These are phyloP conservation scores for Talaromyces marneffei DNA, from an alignment of 2,329 filamentous ascomycete species.

Conservation along the genomic window DNA sequence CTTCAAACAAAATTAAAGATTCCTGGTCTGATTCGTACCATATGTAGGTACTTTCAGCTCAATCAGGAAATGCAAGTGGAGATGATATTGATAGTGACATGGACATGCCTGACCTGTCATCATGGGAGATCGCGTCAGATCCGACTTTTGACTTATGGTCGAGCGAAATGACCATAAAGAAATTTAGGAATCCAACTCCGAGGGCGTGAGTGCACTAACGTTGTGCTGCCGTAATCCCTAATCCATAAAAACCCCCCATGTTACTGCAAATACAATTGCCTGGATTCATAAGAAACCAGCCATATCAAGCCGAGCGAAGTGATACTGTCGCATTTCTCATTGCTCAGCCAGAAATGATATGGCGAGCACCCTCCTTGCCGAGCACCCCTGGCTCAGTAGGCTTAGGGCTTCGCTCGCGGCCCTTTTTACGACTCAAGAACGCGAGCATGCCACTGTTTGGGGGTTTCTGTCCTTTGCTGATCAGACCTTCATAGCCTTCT, in stretches of 20 bases:
- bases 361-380: slow-evolving; percentile 87
- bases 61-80: not conserved
- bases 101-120: not conserved
- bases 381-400: slow-evolving; percentile 88
- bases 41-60: not conserved
- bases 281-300: not conserved
- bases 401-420: slow-evolving; percentile 84
- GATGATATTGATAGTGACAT: not conserved
- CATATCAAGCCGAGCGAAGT: not conserved
- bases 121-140: not conserved
- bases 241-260: not conserved
- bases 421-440: slow-evolving; percentile 84
- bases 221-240: not conserved
- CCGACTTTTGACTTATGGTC: not conserved
- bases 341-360: slow-evolving; percentile 56
- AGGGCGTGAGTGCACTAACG: not conserved
- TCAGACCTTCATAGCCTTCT: slow-evolving; percentile 49
- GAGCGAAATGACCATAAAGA: not conserved
- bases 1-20: not conserved
- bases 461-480: slow-evolving; percentile 41
- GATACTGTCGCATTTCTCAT: not conserved
- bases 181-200: not conserved
- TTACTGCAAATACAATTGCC: not conserved
- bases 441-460: slow-evolving; percentile 73
- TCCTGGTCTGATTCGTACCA: not conserved